Percentiles rank a stretch among this genome's conserved stretches.
Conservation (phyloP, 2,329 filamentous ascomycete genomes). For the Leptosphaerulina australis region DNA sequence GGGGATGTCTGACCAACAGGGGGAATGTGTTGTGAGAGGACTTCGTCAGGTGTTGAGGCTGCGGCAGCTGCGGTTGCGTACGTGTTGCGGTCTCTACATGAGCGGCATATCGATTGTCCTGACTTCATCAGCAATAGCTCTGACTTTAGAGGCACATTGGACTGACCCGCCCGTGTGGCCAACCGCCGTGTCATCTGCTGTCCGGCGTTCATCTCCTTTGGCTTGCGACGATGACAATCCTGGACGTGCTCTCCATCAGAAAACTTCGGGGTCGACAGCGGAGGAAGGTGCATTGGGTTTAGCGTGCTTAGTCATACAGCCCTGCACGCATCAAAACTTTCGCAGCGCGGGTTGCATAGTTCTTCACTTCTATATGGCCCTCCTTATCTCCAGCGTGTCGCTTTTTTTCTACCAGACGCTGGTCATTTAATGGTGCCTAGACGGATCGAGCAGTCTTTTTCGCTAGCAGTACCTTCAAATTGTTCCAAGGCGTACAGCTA, state of each 20-base stretch:
- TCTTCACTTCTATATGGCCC: conserved; percentile 62
- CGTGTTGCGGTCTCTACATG: conserved; percentile 51
- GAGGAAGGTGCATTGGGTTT: conserved; percentile 39
- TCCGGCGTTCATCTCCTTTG: conserved; percentile 50
- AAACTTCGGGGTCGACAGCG: conserved; percentile 36
- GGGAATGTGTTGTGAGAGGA: conserved; percentile 38
- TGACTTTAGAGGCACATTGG: conserved; percentile 6
- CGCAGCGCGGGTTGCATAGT: conserved; percentile 20
- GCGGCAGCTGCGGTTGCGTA: conserved; percentile 47
- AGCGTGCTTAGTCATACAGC: conserved; percentile 30
- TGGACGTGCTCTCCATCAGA: conserved; percentile 13
- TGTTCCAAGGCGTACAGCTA: conserved; percentile 83
- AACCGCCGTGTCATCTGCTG: conserved; percentile 54
- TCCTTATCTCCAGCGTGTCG: conserved; percentile 87
- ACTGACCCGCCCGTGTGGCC: conserved; percentile 50
- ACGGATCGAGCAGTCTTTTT: conserved; percentile 84
- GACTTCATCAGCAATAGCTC: conserved; percentile 34
- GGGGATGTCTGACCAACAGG: conserved; percentile 50
- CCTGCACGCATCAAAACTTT: conserved; percentile 27
- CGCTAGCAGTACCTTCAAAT: conserved; percentile 93
- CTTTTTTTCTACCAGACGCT: conserved; percentile 66
- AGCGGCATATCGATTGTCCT: conserved; percentile 54
- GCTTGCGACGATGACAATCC: background rate
- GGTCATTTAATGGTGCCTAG: conserved; percentile 94
- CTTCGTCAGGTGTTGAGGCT: conserved; percentile 45